Evolutionary conservation across 1,284 basidiomycete genomes (phyloP), one percentile per base, ranked within the genome.

Genomic region (Fomitopsis schrenkii): DNA sequence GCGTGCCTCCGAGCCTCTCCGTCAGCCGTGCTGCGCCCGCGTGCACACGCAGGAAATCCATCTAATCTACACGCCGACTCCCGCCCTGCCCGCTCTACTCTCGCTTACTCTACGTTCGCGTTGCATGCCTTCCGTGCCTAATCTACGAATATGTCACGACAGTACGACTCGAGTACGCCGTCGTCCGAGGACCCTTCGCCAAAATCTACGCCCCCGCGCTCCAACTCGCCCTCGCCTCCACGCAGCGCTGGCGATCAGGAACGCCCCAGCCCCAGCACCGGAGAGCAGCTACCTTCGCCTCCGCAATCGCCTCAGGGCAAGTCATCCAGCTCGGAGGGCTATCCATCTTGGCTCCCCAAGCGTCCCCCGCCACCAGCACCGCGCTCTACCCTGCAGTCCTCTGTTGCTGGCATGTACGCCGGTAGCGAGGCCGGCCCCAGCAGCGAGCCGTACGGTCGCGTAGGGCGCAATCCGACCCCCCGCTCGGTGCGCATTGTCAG

Each of bases 261-360:
- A 67, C 64, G 67, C 71, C 59, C 68, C 26, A 46, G 66, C 64
- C 59, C 68, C 26, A 46, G 66, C 64, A 63, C 57, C 57, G 60
- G 63, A 59, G 66, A 64, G 48, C 62, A 60, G 28, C 65, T 64
- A 15, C 69, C 69, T 22, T 66, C 70, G 14, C 64, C 70, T 9
- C 71, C 71, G 33, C 70, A 70, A 55, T 71, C 71, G 8, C 71
- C 70, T 2, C 71, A 63, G 41, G 65, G 63, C 54, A 68, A 71
- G 59, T 72, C 72, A 2, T 72, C 72, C 15, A 70, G 65, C 58
- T 87, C 85, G 9, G 88, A 90, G 66, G 85, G 85, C 28, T 93
- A 93, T 69, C 90, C 90, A 4, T 86, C 87, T 33, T 93, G 91
- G 90, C 84, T 93, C 4, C 90, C 90, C 14, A 84, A 79, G 63